Percentiles rank a stretch among this genome's conserved stretches.
Conservation (phyloP, 371 early-diverging fungal species). For the Enterocytospora artemiae region DNA sequence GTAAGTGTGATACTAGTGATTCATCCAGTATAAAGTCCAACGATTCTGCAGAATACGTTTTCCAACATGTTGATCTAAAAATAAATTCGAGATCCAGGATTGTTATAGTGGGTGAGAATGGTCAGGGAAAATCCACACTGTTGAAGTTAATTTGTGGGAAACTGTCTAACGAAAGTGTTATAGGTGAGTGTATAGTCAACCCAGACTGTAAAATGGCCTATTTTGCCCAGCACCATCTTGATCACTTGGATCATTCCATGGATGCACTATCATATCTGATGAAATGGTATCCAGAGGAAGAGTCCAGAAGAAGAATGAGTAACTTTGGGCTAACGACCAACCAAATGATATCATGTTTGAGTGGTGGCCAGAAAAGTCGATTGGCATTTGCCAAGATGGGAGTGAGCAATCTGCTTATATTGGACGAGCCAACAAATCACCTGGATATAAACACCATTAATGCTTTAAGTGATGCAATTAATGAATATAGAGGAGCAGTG, state of each 20-base stretch:
- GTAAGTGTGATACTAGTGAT: too few relatives aligned
- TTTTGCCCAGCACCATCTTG: conserved; percentile 87
- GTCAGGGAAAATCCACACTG: conserved; percentile 73
- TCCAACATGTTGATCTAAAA: conserved; percentile 61
- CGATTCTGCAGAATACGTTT: conserved; percentile 52
- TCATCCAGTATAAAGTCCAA: too few relatives aligned
- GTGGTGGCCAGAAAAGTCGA: conserved; percentile 85
- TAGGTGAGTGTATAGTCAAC: conserved; percentile 61
- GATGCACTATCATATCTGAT: conserved; percentile 82
- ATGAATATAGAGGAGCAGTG: conserved; percentile 79
- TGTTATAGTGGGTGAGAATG: conserved; percentile 69
- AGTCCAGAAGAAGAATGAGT: conserved; percentile 71
- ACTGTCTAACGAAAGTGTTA: conserved; percentile 69
- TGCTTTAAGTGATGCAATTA: conserved; percentile 83
- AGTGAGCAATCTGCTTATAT: conserved; percentile 78
- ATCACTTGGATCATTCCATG: conserved; percentile 72
- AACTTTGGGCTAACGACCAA: conserved; percentile 65
- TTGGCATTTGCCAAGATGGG: conserved; percentile 86
- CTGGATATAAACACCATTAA: conserved; percentile 84
- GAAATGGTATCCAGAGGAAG: conserved; percentile 67
- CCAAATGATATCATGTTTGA: conserved; percentile 62
- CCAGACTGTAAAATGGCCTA: conserved; percentile 60
- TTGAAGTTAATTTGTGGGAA: conserved; percentile 73
- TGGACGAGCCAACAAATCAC: conserved; percentile 95
- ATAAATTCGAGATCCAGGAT: conserved; percentile 68